phyloP scores from a whole-genome alignment of 257 asterid genomes.

The Solanum corneliomulleri region DNA sequence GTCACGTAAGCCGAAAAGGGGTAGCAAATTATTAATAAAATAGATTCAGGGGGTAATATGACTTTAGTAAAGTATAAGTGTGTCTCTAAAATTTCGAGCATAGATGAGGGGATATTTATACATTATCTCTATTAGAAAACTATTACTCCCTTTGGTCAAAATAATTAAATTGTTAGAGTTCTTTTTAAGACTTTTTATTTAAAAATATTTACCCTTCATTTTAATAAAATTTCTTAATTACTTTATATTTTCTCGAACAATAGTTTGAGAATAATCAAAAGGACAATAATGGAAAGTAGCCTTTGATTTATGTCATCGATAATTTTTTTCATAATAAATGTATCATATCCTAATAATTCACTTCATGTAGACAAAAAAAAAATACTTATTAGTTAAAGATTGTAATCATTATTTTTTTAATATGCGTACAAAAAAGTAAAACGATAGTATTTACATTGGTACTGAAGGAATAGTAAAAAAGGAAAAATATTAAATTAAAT shows the following conservation, averaged over 20 bases:
- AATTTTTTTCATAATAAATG: too few relatives aligned
- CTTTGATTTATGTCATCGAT: not conserved
- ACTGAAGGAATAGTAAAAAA: not conserved
- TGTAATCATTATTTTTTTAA: not conserved
- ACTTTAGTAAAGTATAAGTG: too few relatives aligned
- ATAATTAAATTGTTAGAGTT: not conserved
- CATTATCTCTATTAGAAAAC: too few relatives aligned
- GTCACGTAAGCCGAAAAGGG: too few relatives aligned
- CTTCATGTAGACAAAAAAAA: not conserved
- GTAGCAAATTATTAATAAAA: too few relatives aligned
- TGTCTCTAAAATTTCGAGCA: too few relatives aligned
- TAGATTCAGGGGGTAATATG: too few relatives aligned
- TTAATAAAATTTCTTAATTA: not conserved
- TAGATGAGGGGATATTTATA: rapidly evolving
- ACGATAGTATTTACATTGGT: too few relatives aligned
- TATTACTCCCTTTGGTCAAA: not conserved
- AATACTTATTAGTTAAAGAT: too few relatives aligned
- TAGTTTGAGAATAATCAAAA: not conserved
- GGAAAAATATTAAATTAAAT: not conserved
- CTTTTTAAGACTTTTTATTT: not conserved
- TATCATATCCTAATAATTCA: not conserved
- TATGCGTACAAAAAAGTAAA: rapidly evolving
- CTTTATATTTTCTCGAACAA: not conserved
- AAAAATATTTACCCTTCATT: not conserved
- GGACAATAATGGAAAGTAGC: not conserved